These are phyloP conservation scores for Mallotus repandus DNA, from an alignment of 441 rosid species.

Conservation along the genomic window DNA sequence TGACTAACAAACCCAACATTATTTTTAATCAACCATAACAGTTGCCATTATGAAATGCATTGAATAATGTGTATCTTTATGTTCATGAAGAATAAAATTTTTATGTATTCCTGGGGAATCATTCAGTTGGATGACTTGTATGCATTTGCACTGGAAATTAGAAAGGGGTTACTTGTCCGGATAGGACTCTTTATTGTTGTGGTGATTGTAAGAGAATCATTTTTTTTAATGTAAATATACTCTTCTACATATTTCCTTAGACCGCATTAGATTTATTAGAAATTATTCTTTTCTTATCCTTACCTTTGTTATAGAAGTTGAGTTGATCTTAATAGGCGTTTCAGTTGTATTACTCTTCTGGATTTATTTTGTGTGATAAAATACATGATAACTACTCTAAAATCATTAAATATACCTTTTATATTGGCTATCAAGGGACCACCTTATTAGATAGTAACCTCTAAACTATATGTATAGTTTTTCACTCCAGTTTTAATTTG, in stretches of 20 bases:
- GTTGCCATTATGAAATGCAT: no score
- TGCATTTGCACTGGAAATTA: neutral
- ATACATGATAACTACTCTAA: no score
- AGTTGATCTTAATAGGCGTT: neutral
- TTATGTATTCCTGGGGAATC: neutral
- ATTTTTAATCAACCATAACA: no score
- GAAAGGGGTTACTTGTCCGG: neutral
- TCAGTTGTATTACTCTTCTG: constrained; percentile 2
- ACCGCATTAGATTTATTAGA: no score
- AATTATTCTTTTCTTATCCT: no score
- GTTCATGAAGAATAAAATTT: no score
- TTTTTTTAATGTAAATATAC: no score
- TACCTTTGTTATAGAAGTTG: neutral
- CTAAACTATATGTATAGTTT: constrained; percentile 7
- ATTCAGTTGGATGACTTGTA: neutral
- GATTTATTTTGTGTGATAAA: neutral
- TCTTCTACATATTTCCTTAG: neutral
- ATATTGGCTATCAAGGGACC: neutral
- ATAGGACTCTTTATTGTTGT: neutral
- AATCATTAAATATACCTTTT: neutral
- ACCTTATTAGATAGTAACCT: neutral
- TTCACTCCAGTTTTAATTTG: neutral
- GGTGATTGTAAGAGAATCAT: neutral
- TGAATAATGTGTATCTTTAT: no score
- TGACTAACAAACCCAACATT: no score